Conservation (phyloP, 371 early-diverging fungal species). For the Dinochytrium kinnereticum region DNA sequence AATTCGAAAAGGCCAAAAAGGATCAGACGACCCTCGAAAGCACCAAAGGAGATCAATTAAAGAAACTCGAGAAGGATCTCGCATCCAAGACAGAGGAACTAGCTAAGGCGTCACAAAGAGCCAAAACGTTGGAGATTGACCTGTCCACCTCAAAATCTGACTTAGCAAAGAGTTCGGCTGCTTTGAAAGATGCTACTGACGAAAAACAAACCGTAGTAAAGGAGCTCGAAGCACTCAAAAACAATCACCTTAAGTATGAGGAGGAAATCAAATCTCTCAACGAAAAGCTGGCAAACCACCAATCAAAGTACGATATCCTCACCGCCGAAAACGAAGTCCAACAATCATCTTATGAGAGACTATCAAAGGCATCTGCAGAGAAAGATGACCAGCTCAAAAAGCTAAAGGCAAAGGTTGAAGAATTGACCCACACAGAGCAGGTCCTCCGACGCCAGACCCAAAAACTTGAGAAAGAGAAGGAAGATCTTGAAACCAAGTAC, state of each 20-base stretch:
- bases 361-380: conserved; percentile 41
- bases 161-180: conserved; percentile 23
- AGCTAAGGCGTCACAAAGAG: conserved; percentile 11
- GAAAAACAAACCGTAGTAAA: background rate
- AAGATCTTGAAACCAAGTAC: conserved; percentile 12
- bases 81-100: conserved; percentile 32
- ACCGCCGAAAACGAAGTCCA: conserved; percentile 49
- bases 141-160: conserved; percentile 27
- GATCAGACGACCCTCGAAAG: conserved; percentile 22
- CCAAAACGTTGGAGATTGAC: conserved; percentile 39
- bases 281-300: conserved; percentile 34
- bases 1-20: conserved; percentile 38
- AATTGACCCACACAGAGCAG: conserved; percentile 39
- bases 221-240: conserved; percentile 20
- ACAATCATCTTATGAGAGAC: conserved; percentile 40
- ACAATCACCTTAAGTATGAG: background rate
- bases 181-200: conserved; percentile 7
- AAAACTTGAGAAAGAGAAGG: conserved; percentile 47
- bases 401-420: conserved; percentile 43
- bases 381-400: conserved; percentile 52
- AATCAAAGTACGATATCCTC: conserved; percentile 42
- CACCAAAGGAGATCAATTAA: background rate
- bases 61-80: conserved; percentile 40
- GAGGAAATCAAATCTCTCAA: conserved; percentile 35
- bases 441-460: conserved; percentile 28